A percentile compares a stretch with the other conserved stretches of the same genome.
Evolutionary conservation across 345 rosid species (phyloP).

Genomic region (Alliaria petiolata): DNA sequence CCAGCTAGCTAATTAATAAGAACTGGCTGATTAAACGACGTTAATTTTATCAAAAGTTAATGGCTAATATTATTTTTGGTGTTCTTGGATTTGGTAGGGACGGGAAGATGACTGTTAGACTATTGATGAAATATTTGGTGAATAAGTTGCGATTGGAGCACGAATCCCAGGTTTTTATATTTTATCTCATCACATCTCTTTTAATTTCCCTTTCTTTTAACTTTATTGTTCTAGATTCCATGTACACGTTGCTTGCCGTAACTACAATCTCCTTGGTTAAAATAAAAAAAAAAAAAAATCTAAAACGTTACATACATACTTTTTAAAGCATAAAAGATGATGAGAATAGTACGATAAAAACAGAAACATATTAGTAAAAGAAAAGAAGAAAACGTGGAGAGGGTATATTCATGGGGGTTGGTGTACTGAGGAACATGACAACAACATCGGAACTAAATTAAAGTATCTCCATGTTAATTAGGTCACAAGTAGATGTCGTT

Average conservation of each 20-base stretch:
- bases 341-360: constrained; percentile 18
- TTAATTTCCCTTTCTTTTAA: constrained; percentile 1
- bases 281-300: neutral
- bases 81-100: constrained; percentile 58
- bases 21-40: constrained; percentile 2
- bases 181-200: neutral
- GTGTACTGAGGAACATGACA: constrained; percentile 36
- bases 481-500: constrained; percentile 38
- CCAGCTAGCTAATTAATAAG: neutral
- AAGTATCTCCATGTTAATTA: constrained; percentile 38
- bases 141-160: constrained; percentile 86
- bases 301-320: constrained; percentile 12
- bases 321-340: constrained; percentile 26
- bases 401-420: constrained; percentile 37
- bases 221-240: constrained; percentile 26
- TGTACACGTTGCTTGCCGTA: constrained; percentile 40
- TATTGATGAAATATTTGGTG: constrained; percentile 91
- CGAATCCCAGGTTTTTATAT: constrained; percentile 92
- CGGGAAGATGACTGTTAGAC: constrained; percentile 89
- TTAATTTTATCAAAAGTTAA: constrained; percentile 6
- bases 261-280: constrained; percentile 27
- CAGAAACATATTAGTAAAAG: constrained; percentile 19
- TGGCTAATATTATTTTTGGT: constrained; percentile 16
- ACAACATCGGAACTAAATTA: constrained; percentile 32
- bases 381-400: constrained; percentile 26